phyloP scores from a whole-genome alignment of 148 eudicot genomes.

The Simmondsia chinensis region DNA sequence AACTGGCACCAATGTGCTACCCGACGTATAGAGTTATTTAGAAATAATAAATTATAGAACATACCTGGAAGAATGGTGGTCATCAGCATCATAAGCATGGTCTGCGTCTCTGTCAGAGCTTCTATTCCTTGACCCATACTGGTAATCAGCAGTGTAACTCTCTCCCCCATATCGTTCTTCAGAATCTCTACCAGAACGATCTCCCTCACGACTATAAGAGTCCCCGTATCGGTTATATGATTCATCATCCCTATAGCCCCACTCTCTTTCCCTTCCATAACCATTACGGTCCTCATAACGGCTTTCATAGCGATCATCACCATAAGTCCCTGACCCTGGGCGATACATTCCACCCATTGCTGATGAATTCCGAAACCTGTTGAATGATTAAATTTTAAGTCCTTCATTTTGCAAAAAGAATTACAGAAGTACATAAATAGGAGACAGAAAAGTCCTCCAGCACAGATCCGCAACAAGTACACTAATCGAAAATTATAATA shows the following conservation, averaged over 20 bases:
- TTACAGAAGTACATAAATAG: too few species aligned
- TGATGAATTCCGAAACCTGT: slow-evolving; percentile 73
- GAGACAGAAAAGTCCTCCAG: too few species aligned
- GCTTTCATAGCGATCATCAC: slow-evolving; percentile 54
- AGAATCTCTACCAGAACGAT: slow-evolving; percentile 47
- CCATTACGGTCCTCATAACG: slow-evolving; percentile 82
- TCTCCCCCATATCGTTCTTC: slow-evolving; percentile 65
- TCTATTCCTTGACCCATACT: slow-evolving; percentile 66
- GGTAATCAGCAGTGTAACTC: slow-evolving; percentile 39
- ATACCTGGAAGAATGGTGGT: slow-evolving; percentile 80
- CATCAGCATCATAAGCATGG: slow-evolving; percentile 70
- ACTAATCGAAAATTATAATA: too few species aligned
- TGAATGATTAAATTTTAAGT: not conserved
- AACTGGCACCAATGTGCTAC: too few species aligned
- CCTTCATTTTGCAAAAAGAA: too few species aligned
- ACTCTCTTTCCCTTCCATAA: slow-evolving; percentile 74
- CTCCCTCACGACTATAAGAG: slow-evolving; percentile 50
- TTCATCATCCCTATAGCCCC: slow-evolving; percentile 58
- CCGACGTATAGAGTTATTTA: too few species aligned
- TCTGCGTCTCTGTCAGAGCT: slow-evolving; percentile 77
- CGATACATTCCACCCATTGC: slow-evolving; percentile 59
- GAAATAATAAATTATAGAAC: too few species aligned
- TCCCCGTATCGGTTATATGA: slow-evolving; percentile 61
- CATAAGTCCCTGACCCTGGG: slow-evolving; percentile 66
- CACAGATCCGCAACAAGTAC: too few species aligned